Base-by-base conservation (phyloP, 805 yeast species). In the Cyberlindnera maritima region DNA sequence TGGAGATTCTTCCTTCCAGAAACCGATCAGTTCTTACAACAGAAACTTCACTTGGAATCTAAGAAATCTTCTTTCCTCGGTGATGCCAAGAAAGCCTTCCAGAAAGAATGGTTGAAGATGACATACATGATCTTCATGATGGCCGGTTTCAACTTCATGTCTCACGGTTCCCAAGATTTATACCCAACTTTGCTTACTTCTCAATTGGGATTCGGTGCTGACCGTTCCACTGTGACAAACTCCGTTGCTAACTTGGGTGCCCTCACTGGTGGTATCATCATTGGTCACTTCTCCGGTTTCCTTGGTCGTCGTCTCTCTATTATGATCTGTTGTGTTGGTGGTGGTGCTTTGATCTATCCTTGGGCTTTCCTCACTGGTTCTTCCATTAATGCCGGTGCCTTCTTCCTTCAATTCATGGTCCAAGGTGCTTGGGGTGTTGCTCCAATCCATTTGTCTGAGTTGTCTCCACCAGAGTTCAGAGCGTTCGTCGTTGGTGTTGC, bases 341-440 rank as follows among this genome's bases (percentile, higher is more conserved):
- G 85, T 44, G 85, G 84, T 54, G 81, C 81, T 2, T 63, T 81
- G 56, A 73, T 81, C 44, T 82, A 82, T 57, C 87, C 87, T 53
- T 37, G 40, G 40, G 40, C 40, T 17, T 37, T 15, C n/a, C 4
- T 26, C n/a, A 15, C 3, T 4, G 62, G 63, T 29, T 65, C 67
- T 33, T 81, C 74, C n/a, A 74, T 78, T 47, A 75, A 76, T 53
- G 83, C 82, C 0, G 83, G 82, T 51, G 85, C 68, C 1, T 81
- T 81, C 61, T 80, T 78, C 66, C 64, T 81, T 49, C 87, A 81
- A 59, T 77, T 77, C 59, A 77, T 75, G 50, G 85, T 82, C 45
- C 86, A 81, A 65, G 87, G 87, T 57, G 80, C 83, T 23, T 82
- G 85, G 83, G 87, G 87, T 56, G 81, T 80, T 38, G 70, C 77